Conservation (phyloP, 179 eudicot species). For the Spergularia azorica region DNA sequence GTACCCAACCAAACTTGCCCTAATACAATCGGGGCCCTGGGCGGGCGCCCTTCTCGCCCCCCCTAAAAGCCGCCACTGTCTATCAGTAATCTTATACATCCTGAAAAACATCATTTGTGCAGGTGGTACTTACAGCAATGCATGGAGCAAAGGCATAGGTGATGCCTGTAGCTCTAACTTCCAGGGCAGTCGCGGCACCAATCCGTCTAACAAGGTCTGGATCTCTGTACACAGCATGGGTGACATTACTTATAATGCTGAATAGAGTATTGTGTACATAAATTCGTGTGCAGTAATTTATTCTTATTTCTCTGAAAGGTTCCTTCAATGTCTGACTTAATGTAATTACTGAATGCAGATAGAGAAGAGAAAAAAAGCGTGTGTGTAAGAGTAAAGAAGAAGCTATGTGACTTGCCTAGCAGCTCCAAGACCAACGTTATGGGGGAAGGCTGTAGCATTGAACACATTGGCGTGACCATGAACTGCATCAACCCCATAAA, state of each 20-base stretch:
- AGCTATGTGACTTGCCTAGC: constrained; percentile 49
- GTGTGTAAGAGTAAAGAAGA: no score
- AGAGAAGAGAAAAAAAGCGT: background rate
- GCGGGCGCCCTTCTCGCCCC: no score
- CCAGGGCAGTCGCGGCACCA: constrained; percentile 77
- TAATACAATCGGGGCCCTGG: no score
- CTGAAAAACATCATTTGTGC: no score
- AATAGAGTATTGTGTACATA: background rate
- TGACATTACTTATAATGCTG: background rate
- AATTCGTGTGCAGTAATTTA: no score
- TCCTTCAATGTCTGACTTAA: no score
- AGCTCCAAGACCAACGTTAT: constrained; percentile 78
- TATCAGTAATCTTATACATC: background rate
- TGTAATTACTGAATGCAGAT: background rate
- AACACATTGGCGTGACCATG: constrained; percentile 68
- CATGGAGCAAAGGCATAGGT: constrained; percentile 69
- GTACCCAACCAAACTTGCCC: no score
- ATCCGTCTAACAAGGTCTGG: constrained; percentile 52
- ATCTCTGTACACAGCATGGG: constrained; percentile 40
- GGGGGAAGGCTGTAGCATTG: constrained; percentile 70
- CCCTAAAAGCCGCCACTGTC: no score
- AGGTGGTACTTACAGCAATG: constrained; percentile 53
- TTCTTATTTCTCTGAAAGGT: background rate
- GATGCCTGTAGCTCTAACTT: constrained; percentile 79
- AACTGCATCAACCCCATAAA: constrained; percentile 83